Conservation (phyloP, 2,329 filamentous ascomycete species). For the Apiospora pterosperma region DNA sequence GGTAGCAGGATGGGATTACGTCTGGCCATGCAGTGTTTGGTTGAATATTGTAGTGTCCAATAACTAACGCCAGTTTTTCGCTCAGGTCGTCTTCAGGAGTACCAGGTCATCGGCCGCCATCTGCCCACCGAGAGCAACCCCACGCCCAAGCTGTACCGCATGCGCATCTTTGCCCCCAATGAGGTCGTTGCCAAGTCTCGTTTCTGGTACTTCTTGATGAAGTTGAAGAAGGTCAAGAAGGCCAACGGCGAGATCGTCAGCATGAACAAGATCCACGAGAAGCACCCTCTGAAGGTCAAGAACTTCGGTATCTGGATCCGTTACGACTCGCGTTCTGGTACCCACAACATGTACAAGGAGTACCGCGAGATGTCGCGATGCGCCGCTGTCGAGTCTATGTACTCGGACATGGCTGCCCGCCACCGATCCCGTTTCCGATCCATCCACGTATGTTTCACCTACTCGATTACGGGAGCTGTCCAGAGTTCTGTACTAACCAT, state of each 20-base stretch:
- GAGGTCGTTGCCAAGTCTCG: constrained; percentile 98
- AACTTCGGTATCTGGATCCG: constrained; percentile 99
- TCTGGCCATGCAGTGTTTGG: not conserved
- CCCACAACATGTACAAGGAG: constrained; percentile 99
- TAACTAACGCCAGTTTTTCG: constrained; percentile 28
- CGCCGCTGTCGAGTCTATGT: constrained; percentile 93
- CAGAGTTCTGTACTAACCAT: constrained; percentile 20
- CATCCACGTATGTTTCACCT: constrained; percentile 76
- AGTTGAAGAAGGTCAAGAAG: constrained; percentile 99
- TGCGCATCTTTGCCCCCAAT: constrained; percentile 99
- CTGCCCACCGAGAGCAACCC: constrained; percentile 97
- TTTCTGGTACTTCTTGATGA: constrained; percentile 99
- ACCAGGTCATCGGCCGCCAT: constrained; percentile 99
- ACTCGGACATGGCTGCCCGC: constrained; percentile 99
- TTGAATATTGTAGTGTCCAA: constrained; percentile 13
- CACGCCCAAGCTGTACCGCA: constrained; percentile 98
- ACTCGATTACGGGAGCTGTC: constrained; percentile 1
- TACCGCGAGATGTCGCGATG: constrained; percentile 98
- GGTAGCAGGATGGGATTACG: not conserved
- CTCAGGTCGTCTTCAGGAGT: constrained; percentile 98
- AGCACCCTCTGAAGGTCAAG: constrained; percentile 99
- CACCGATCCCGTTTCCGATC: constrained; percentile 98
- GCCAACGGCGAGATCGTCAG: constrained; percentile 98
- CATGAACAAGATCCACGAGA: constrained; percentile 98
- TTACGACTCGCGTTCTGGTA: constrained; percentile 99